Conservation (phyloP, 257 asterid genomes). For the Solanum pinnatisectum region DNA sequence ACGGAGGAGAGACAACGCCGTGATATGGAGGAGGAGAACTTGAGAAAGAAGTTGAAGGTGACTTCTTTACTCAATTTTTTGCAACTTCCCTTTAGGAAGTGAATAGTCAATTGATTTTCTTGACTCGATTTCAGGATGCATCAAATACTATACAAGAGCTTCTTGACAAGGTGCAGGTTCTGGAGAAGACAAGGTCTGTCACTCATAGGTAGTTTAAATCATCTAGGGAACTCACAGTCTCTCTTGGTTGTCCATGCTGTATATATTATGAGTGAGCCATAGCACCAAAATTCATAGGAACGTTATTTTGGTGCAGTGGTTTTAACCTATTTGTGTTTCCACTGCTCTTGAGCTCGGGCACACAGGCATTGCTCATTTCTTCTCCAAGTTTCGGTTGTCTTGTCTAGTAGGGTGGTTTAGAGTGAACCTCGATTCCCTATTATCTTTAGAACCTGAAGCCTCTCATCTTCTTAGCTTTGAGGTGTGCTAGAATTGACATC, state of each 20-base stretch:
- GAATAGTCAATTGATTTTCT: not conserved
- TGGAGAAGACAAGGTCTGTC: slow-evolving; percentile 18
- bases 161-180: slow-evolving; percentile 31
- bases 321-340: not conserved
- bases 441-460: not conserved
- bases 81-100: not conserved
- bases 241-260: not conserved
- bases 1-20: slow-evolving; percentile 90
- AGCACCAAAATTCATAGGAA: not conserved
- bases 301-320: not conserved
- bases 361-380: not conserved
- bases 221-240: not conserved
- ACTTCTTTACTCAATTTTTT: not conserved
- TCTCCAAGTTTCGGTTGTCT: not conserved
- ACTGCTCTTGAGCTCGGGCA: not conserved
- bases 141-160: slow-evolving; percentile 54
- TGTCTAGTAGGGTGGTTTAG: not conserved
- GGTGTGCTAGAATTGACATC: not conserved
- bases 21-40: slow-evolving; percentile 54
- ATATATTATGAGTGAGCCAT: not conserved
- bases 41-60: slow-evolving; percentile 71
- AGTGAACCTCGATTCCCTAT: not conserved
- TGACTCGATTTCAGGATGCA: slow-evolving; percentile 42
- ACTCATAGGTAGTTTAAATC: slow-evolving; percentile 2
- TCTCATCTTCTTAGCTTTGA: not conserved